phyloP scores from a whole-genome alignment of 2,329 filamentous ascomycete species.

The Simplicillium sp. region DNA sequence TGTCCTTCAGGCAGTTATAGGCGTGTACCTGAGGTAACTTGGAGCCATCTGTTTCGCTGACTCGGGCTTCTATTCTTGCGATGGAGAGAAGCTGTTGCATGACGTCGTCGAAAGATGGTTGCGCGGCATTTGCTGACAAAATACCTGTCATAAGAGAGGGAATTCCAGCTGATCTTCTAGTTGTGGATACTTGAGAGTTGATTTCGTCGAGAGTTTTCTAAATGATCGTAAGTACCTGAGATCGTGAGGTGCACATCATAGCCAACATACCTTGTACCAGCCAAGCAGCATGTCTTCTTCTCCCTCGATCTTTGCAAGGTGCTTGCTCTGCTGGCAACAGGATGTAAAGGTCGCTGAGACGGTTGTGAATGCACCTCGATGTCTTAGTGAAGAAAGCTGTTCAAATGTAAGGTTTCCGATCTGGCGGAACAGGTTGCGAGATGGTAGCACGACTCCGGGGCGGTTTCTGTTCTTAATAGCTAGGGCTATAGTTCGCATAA shows the following conservation, averaged over 20 bases:
- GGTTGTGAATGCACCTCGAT: slow-evolving; percentile 87
- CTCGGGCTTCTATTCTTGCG: slow-evolving; percentile 40
- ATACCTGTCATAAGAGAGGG: slow-evolving; percentile 80
- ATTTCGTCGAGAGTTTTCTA: slow-evolving; percentile 64
- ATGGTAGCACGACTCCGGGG: slow-evolving; percentile 34
- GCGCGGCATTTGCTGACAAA: slow-evolving; percentile 52
- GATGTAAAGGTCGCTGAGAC: slow-evolving; percentile 79
- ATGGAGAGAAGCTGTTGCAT: slow-evolving; percentile 54
- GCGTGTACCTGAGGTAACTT: slow-evolving; percentile 88
- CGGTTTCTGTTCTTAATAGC: slow-evolving; percentile 39
- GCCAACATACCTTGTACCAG: slow-evolving; percentile 58
- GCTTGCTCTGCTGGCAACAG: slow-evolving; percentile 61
- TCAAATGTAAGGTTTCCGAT: slow-evolving; percentile 70
- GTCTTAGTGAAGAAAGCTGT: slow-evolving; percentile 73
- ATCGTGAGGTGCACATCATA: too few relatives aligned
- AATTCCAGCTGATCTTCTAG: slow-evolving; percentile 83
- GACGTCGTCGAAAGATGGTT: slow-evolving; percentile 53
- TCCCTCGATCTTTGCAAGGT: slow-evolving; percentile 23
- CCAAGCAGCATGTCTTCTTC: slow-evolving; percentile 40
- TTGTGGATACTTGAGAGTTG: slow-evolving; percentile 67
- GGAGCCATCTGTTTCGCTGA: slow-evolving; percentile 49
- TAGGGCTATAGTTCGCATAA: slow-evolving; percentile 54
- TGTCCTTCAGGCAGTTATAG: slow-evolving; percentile 84
- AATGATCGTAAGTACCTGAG: slow-evolving; percentile 10
- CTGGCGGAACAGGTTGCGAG: slow-evolving; percentile 45